Evolutionary conservation across 345 rosid species (phyloP).

Genomic region (Eucalyptus cladocalyx): DNA sequence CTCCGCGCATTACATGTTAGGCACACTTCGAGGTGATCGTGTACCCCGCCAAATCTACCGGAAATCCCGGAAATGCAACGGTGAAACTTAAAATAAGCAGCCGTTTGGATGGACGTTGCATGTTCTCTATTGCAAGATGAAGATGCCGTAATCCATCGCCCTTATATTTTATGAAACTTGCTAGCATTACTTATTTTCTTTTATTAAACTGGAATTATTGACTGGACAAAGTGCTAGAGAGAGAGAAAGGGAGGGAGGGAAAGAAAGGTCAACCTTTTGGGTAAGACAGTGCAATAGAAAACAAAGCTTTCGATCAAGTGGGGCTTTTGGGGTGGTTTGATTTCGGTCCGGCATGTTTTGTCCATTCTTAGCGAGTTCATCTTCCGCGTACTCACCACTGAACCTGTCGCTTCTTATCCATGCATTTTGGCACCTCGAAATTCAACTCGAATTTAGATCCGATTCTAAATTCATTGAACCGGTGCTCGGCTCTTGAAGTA

Average conservation of each 20-base stretch:
- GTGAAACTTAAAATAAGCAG: background rate
- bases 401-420: background rate
- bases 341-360: background rate
- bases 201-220: background rate
- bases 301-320: background rate
- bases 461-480: background rate
- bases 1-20: background rate
- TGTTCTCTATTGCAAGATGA: background rate
- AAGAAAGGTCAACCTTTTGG: background rate
- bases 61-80: background rate
- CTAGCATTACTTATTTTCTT: background rate
- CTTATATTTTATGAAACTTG: background rate
- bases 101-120: background rate
- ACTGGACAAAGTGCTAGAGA: background rate
- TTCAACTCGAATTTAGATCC: background rate
- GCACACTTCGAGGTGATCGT: background rate
- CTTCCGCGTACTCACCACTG: background rate
- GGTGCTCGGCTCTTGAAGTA: background rate
- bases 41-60: background rate
- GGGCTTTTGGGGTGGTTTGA: background rate
- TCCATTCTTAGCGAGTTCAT: background rate
- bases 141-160: background rate
- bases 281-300: background rate
- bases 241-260: background rate
- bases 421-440: background rate